Evolutionary conservation across 2,329 filamentous ascomycete species (phyloP).

Genomic region (Blastomyces percursus): DNA sequence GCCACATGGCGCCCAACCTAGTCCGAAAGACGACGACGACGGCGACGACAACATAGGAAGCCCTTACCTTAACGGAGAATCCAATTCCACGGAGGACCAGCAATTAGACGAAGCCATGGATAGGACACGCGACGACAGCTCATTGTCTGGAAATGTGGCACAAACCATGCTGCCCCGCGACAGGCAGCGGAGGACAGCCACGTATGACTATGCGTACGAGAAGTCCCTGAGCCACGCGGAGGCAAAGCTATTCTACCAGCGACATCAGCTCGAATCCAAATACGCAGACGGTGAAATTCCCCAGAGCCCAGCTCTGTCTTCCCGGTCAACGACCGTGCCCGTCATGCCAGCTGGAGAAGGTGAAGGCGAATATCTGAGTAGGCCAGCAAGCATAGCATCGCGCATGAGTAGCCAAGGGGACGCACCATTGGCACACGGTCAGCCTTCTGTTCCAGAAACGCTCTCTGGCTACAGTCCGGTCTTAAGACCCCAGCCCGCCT

Average conservation of each 20-base stretch:
- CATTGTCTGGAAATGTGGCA: conserved; percentile 4
- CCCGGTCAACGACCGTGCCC: conserved; percentile 22
- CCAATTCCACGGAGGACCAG: background rate
- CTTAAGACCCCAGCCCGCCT: background rate
- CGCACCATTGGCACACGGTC: conserved; percentile 5
- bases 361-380: conserved; percentile 14
- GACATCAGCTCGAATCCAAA: conserved; percentile 58
- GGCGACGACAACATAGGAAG: background rate
- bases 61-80: background rate
- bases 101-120: conserved; percentile 4
- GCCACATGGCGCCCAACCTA: background rate
- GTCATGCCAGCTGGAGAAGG: conserved; percentile 8
- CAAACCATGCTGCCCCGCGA: conserved; percentile 29
- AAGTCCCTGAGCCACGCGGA: conserved; percentile 91
- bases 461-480: conserved; percentile 3
- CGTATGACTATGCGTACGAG: conserved; percentile 87
- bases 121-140: conserved; percentile 5
- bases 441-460: background rate
- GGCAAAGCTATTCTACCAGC: conserved; percentile 91
- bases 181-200: conserved; percentile 59
- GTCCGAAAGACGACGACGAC: no score
- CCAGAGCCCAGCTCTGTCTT: conserved; percentile 26
- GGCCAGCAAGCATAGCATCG: conserved; percentile 19
- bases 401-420: conserved; percentile 15
- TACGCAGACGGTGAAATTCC: conserved; percentile 27